Conservation (phyloP, 805 yeast species). For the Crinitomyces ghanaensis region DNA sequence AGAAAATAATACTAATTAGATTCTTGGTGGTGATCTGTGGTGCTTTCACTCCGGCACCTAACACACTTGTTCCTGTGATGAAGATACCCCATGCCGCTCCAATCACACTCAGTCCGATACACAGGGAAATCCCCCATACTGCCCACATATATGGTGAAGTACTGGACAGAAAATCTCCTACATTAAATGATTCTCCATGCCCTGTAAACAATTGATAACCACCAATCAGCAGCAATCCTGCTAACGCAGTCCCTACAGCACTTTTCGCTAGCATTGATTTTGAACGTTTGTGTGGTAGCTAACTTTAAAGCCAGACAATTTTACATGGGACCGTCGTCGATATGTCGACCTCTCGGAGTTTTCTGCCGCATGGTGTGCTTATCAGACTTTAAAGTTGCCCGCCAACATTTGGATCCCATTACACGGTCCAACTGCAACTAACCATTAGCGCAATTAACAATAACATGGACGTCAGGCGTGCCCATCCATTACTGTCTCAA, state of each 20-base stretch:
- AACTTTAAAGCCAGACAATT: too few species aligned
- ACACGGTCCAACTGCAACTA: too few species aligned
- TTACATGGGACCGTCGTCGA: too few species aligned
- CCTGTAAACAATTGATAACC: constrained; percentile 70
- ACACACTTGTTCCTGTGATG: constrained; percentile 83
- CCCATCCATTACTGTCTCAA: constrained; percentile 39
- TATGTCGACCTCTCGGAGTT: too few species aligned
- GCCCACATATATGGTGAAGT: constrained; percentile 99
- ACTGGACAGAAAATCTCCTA: constrained; percentile 74
- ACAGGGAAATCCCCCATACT: constrained; percentile 70
- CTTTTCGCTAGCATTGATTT: too few species aligned
- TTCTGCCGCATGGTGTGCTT: too few species aligned
- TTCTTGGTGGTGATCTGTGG: constrained; percentile 97
- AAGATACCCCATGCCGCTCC: constrained; percentile 99
- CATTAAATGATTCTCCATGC: constrained; percentile 81
- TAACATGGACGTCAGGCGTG: too few species aligned
- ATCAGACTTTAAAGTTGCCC: too few species aligned
- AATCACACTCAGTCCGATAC: constrained; percentile 88
- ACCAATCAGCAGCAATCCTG: constrained; percentile 1
- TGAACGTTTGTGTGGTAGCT: too few species aligned
- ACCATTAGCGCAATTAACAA: too few species aligned
- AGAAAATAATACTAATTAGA: constrained; percentile 90
- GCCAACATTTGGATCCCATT: too few species aligned
- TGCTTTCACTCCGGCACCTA: constrained; percentile 97
- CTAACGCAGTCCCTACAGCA: too few species aligned